phyloP scores from a whole-genome alignment of 441 rosid genomes.

The Jatropha podagrica region DNA sequence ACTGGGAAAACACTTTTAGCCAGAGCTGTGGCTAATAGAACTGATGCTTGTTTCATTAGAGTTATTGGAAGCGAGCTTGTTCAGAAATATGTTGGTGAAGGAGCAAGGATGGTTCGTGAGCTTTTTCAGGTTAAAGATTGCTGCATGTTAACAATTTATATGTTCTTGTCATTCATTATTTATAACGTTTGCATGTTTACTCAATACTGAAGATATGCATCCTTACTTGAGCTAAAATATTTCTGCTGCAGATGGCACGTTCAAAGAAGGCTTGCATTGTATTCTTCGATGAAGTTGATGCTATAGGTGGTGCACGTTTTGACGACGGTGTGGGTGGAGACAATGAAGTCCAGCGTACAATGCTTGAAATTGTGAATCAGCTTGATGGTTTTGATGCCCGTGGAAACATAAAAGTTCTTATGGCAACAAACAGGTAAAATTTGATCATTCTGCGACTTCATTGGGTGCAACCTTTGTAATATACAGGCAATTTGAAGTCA shows the following conservation, averaged over 20 bases:
- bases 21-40: conserved; percentile 91
- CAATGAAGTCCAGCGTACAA: conserved; percentile 95
- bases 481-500: too few relatives aligned
- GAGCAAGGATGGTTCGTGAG: conserved; percentile 94
- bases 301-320: conserved; percentile 94
- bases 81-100: conserved; percentile 95
- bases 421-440: conserved; percentile 86
- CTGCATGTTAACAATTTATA: not conserved
- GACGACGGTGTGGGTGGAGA: conserved; percentile 96
- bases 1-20: conserved; percentile 93
- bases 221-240: not conserved
- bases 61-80: conserved; percentile 97
- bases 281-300: conserved; percentile 90
- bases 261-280: conserved; percentile 91
- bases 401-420: conserved; percentile 90
- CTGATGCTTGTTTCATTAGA: conserved; percentile 92
- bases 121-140: conserved; percentile 60
- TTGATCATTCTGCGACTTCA: not conserved
- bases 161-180: not conserved
- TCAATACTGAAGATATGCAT: not conserved
- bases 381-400: conserved; percentile 97
- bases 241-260: conserved; percentile 66
- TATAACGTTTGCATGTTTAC: too few relatives aligned
- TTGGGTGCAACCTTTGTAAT: not conserved
- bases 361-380: conserved; percentile 96